phyloP scores from a whole-genome alignment of 495 filamentous ascomycete genomes.

The Cercophora scortea region DNA sequence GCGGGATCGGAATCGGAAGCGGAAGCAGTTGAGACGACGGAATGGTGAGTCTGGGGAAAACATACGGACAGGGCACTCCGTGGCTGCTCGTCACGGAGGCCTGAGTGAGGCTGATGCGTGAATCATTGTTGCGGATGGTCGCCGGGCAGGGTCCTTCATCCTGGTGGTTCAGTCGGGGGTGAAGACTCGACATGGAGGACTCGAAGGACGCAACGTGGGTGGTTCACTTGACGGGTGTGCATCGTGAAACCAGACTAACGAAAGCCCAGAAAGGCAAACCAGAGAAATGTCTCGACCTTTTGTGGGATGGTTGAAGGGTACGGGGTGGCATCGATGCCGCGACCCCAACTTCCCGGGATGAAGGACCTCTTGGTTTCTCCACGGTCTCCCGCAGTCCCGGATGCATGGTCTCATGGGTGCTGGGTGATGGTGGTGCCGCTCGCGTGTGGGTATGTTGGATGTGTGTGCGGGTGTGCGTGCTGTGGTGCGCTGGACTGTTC shows the following conservation, averaged over 20 bases:
- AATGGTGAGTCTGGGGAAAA: not conserved
- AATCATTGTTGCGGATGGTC: slow-evolving; percentile 14
- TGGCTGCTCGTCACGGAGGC: slow-evolving; percentile 14
- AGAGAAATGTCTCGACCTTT: slow-evolving; percentile 16
- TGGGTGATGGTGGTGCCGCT: too few relatives aligned
- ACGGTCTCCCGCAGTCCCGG: slow-evolving; percentile 15
- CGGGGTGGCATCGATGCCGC: not conserved
- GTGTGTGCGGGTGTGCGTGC: too few relatives aligned
- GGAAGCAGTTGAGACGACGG: not conserved
- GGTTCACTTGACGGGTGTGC: slow-evolving; percentile 18
- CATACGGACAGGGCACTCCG: slow-evolving; percentile 23
- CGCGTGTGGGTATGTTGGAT: too few relatives aligned
- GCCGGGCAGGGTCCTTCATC: slow-evolving; percentile 19
- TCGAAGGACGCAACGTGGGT: slow-evolving; percentile 16
- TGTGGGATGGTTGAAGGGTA: slow-evolving; percentile 9
- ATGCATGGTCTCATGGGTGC: slow-evolving; percentile 6
- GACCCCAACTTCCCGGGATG: slow-evolving; percentile 8
- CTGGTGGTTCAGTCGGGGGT: slow-evolving; percentile 23
- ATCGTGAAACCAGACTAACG: slow-evolving; percentile 27
- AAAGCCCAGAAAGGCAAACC: slow-evolving; percentile 17
- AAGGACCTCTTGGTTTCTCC: slow-evolving; percentile 15
- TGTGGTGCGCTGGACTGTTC: too few relatives aligned
- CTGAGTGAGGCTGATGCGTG: slow-evolving; percentile 12
- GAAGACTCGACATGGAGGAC: slow-evolving; percentile 25
- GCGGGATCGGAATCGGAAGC: too few relatives aligned